Conservation (phyloP, 495 filamentous ascomycete species). For the Xylaria nigripes region DNA sequence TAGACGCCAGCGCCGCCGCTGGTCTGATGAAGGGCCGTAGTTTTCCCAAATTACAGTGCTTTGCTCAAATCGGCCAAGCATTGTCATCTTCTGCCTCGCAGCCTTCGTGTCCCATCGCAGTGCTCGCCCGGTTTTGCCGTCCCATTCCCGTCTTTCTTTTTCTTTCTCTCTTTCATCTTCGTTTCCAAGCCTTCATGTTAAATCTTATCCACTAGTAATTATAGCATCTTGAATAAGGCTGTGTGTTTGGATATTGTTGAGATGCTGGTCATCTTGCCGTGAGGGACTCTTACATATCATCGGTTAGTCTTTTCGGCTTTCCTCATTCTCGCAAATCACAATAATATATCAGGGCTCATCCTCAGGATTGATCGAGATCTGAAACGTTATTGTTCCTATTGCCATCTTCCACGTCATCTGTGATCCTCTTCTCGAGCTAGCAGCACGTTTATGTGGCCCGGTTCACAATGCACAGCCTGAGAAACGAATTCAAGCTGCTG, state of each 20-base stretch:
- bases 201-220: constrained; percentile 12
- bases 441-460: constrained; percentile 5
- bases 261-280: constrained; percentile 34
- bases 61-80: constrained; percentile 5
- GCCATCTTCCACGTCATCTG: neutral
- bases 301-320: constrained; percentile 22
- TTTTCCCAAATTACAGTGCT: constrained; percentile 9
- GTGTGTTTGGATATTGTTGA: constrained; percentile 26
- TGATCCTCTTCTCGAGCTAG: neutral
- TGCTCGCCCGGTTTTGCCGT: constrained; percentile 13
- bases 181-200: constrained; percentile 20
- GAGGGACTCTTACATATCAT: constrained; percentile 27
- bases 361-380: constrained; percentile 2
- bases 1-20: neutral
- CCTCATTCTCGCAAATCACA: neutral
- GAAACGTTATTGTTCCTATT: constrained; percentile 10
- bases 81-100: neutral
- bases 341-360: constrained; percentile 17
- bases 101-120: neutral
- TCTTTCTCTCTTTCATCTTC: constrained; percentile 15
- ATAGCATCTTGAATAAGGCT: constrained; percentile 13
- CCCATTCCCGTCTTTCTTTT: constrained; percentile 13
- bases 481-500: constrained; percentile 11
- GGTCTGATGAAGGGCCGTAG: neutral
- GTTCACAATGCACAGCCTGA: constrained; percentile 16